phyloP scores from a whole-genome alignment of 257 asterid genomes.

The Gentiana dahurica region DNA sequence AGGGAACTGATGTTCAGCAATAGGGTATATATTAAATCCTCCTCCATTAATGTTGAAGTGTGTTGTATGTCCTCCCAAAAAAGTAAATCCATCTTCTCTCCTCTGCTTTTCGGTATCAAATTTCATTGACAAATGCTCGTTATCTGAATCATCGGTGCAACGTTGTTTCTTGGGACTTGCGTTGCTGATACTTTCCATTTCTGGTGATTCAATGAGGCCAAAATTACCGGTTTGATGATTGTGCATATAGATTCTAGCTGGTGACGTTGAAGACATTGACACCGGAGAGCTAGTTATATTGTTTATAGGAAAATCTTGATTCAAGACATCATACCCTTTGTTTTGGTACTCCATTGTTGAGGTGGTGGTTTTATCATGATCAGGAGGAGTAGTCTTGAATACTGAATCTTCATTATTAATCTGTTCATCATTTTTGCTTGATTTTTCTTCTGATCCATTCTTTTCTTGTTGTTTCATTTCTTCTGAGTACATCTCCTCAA shows the following conservation, averaged over 20 bases:
- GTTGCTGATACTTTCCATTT: constrained; percentile 43
- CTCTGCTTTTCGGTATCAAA: constrained; percentile 46
- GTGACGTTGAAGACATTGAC: constrained; percentile 34
- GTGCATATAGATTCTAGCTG: constrained; percentile 24
- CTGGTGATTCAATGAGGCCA: constrained; percentile 56
- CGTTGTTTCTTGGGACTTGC: constrained; percentile 71
- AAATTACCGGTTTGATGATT: constrained; percentile 28
- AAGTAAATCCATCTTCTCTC: constrained; percentile 44
- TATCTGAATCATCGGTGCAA: constrained; percentile 25
- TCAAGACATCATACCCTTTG: constrained; percentile 22
- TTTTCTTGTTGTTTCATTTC: constrained; percentile 77
- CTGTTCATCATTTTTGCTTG: constrained; percentile 34
- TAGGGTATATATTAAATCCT: constrained; percentile 77
- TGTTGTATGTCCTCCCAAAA: constrained; percentile 58
- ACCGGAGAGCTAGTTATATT: constrained; percentile 15
- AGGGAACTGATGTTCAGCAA: constrained; percentile 62
- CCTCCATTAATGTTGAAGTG: constrained; percentile 48
- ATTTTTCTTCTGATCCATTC: constrained; percentile 43
- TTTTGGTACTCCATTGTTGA: constrained; percentile 30
- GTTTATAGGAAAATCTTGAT: constrained; percentile 20
- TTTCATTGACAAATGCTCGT: constrained; percentile 36
- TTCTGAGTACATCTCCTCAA: constrained; percentile 93
- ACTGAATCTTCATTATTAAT: constrained; percentile 33
- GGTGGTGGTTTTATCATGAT: constrained; percentile 8
- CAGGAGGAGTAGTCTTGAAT: constrained; percentile 35